Percentiles rank a stretch among this genome's conserved stretches.
phyloP scores from a whole-genome alignment of 2,329 filamentous ascomycete genomes.

The Colletotrichum abscissum region DNA sequence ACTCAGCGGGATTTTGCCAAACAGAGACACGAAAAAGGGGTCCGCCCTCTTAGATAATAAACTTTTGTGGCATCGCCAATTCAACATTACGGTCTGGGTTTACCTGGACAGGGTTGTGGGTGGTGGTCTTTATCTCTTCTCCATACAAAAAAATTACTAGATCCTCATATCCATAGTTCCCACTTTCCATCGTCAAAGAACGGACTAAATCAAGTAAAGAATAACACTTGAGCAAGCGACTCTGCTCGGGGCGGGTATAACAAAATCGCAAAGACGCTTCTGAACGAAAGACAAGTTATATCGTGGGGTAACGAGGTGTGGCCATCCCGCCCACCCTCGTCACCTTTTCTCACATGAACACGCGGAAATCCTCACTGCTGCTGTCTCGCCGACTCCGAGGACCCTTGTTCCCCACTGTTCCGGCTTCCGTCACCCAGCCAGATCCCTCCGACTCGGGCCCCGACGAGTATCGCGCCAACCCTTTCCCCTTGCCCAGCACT shows the following conservation, averaged over 20 bases:
- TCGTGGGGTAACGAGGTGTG: neutral
- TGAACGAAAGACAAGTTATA: constrained; percentile 4
- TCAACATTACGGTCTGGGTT: constrained; percentile 27
- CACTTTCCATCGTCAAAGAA: neutral
- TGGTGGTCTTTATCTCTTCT: neutral
- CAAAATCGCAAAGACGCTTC: constrained; percentile 32
- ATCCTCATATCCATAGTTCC: neutral
- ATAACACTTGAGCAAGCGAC: neutral
- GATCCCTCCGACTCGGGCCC: constrained; percentile 30
- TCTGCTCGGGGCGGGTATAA: constrained; percentile 28
- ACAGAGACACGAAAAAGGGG: constrained; percentile 18
- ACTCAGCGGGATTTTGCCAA: neutral
- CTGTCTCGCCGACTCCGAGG: constrained; percentile 15
- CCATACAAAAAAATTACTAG: neutral
- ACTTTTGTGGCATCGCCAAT: constrained; percentile 30
- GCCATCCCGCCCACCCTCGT: neutral
- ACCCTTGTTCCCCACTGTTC: constrained; percentile 21
- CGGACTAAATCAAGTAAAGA: neutral
- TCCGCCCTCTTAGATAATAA: constrained; percentile 22
- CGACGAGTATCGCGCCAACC: constrained; percentile 21
- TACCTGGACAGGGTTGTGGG: neutral
- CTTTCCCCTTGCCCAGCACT: constrained; percentile 32
- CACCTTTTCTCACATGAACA: constrained; percentile 31
- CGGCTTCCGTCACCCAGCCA: constrained; percentile 35
- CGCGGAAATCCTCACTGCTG: constrained; percentile 33